Conservation (phyloP, 768 basidiomycete genomes). For the Suillus ampliporus region DNA sequence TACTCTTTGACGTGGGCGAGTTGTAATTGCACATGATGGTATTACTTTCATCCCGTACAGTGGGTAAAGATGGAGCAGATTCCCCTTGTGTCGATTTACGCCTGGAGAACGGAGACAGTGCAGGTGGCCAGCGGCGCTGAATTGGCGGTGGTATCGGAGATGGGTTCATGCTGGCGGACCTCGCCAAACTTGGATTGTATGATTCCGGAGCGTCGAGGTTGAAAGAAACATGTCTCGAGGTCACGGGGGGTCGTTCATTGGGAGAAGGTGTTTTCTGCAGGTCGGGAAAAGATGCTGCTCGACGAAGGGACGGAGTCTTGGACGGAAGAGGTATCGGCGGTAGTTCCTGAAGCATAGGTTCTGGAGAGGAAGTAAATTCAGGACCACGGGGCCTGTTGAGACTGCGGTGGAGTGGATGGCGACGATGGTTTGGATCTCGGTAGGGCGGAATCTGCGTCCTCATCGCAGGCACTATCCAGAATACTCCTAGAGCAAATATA, state of each 20-base stretch:
- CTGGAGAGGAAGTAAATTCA: slow-evolving; percentile 11
- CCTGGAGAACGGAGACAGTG: slow-evolving; percentile 11
- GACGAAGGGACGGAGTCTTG: slow-evolving; percentile 13
- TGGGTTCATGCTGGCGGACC: neutral
- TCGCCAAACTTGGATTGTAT: neutral
- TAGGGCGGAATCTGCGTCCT: slow-evolving; percentile 18
- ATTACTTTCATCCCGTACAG: neutral
- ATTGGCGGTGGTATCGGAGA: slow-evolving; percentile 7
- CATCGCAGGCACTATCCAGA: slow-evolving; percentile 29
- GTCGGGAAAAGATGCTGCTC: slow-evolving; percentile 13
- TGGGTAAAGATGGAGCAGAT: neutral
- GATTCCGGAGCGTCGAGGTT: slow-evolving; percentile 15
- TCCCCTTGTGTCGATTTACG: neutral
- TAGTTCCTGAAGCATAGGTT: neutral
- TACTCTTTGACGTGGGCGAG: slow-evolving; percentile 4
- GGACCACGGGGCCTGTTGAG: slow-evolving; percentile 2
- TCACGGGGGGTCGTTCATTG: slow-evolving; percentile 10
- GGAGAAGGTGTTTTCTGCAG: slow-evolving; percentile 5
- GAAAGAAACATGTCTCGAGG: slow-evolving; percentile 27
- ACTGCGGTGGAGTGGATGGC: slow-evolving; percentile 5
- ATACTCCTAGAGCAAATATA: slow-evolving; percentile 27
- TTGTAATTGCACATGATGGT: neutral
- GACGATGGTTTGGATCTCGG: slow-evolving; percentile 28
- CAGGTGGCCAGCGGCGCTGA: slow-evolving; percentile 17
- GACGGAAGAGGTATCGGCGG: neutral